Conservation (phyloP, 1,284 basidiomycete species). For the Ustilago sp. region DNA sequence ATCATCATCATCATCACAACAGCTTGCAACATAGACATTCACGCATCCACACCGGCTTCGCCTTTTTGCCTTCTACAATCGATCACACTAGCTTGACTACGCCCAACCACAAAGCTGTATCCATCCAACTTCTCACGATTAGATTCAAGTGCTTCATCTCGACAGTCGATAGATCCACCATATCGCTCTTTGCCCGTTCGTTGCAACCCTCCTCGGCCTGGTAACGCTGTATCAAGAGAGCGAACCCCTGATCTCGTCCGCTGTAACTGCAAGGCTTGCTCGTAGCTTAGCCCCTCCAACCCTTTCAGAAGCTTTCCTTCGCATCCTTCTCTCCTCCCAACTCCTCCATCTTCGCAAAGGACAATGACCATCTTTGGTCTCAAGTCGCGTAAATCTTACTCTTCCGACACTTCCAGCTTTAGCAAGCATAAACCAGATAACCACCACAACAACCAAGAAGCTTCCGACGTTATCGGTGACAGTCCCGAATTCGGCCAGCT, state of each 20-base stretch:
- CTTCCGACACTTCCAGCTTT: constrained; percentile 30
- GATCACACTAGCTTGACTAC: background rate
- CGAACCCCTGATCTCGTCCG: background rate
- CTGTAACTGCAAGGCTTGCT: too few species aligned
- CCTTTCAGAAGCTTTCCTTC: background rate
- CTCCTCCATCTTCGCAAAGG: background rate
- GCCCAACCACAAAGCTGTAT: background rate
- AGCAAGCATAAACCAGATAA: constrained; percentile 21
- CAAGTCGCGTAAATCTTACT: constrained; percentile 41
- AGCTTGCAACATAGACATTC: background rate
- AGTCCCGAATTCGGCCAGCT: constrained; percentile 40
- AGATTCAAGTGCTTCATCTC: constrained; percentile 1
- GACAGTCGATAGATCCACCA: background rate
- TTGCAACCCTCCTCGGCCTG: background rate
- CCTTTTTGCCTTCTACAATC: background rate
- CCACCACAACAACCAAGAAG: constrained; percentile 22
- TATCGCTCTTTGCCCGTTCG: background rate
- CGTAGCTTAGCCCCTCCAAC: too few species aligned
- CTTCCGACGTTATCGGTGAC: constrained; percentile 47
- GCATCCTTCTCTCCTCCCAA: background rate
- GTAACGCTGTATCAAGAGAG: background rate
- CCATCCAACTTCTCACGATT: background rate
- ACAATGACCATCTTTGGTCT: constrained; percentile 48
- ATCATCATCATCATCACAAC: constrained; percentile 6
- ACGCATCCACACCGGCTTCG: background rate